Base-by-base conservation (phyloP, 192 early-diverging fungal species). In the Linnemannia schmuckeri region DNA sequence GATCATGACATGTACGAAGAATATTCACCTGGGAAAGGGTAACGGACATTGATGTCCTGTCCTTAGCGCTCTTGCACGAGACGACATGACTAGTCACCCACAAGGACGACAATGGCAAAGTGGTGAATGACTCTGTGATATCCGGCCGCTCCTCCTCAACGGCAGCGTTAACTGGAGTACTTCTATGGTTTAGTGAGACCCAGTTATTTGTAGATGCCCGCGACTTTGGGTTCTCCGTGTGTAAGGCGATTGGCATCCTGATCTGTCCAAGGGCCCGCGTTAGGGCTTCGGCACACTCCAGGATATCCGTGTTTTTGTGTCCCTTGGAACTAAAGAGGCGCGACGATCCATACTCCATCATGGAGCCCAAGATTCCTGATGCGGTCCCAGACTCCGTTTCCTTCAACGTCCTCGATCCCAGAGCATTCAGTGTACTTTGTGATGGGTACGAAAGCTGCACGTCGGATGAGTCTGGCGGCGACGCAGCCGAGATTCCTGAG, bases 1-100 rank as follows among this genome's bases (percentile, higher is more conserved):
- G 69, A 0, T 75, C 84, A 73, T 86, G 84, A 13, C 84, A 86
- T 27, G 66, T 47, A 2, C 78, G 57, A 6, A 86, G 75, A 20
- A 86, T 61, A 33, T 86, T 86, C 27, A 70, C 84, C 41, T 86
- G 84, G 0, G 84, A 86, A 2, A 86, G 75, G 0, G 79, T 86
- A 24, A 86, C 79, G 6, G 84, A 76, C 84, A 86, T 86, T 1
- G 84, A 76, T 24, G 75, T 86, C 17, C 84, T 76, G 70, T 86
- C 84, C 44, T 86, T 86, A 4, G 79, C 84, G 22, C 84, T 86
- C 77, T 86, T 86, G 52, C 84, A 86, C 0, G 84, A 86, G 13
- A 81, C 44, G 40, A 86, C 37, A 38, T 86, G 84, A 37, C 79
- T 86, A 10, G 84, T 79, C 6, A 57, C 75, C 84, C 84, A 86